A percentile compares a stretch with the other conserved stretches of the same genome.
phyloP scores from a whole-genome alignment of 2,329 filamentous ascomycete species.

The Stagonosporopsis chrysanthemi region DNA sequence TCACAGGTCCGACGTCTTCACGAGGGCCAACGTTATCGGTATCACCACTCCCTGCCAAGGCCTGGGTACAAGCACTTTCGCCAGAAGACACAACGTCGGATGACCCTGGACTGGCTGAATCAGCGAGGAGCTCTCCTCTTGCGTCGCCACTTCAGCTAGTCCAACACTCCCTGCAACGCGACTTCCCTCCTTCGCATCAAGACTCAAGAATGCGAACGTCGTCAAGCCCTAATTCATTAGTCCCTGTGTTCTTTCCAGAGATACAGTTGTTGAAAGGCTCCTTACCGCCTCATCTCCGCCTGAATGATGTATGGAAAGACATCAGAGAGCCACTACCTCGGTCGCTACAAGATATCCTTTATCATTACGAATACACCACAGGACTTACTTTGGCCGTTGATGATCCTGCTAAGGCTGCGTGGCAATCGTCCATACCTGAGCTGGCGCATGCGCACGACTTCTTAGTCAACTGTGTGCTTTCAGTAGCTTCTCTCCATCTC shows the following conservation, averaged over 20 bases:
- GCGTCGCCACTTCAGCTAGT: slow-evolving; percentile 6
- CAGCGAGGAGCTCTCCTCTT: not conserved
- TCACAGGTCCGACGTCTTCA: slow-evolving; percentile 23
- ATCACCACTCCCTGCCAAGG: slow-evolving; percentile 12
- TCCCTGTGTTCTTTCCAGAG: slow-evolving; percentile 12
- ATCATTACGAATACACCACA: slow-evolving; percentile 47
- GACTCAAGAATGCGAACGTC: not conserved
- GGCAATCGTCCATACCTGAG: slow-evolving; percentile 44
- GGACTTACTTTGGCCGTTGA: slow-evolving; percentile 39
- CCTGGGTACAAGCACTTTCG: slow-evolving; percentile 18
- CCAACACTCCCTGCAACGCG: slow-evolving; percentile 16
- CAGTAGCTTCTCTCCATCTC: slow-evolving; percentile 56
- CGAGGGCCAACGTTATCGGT: slow-evolving; percentile 15
- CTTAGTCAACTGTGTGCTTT: slow-evolving; percentile 55
- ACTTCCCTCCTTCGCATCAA: slow-evolving; percentile 14
- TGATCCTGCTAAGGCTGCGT: slow-evolving; percentile 43
- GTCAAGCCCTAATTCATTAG: not conserved
- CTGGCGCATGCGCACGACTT: slow-evolving; percentile 54
- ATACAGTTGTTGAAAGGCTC: slow-evolving; percentile 8
- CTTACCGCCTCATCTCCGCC: slow-evolving; percentile 33
- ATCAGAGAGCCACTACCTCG: slow-evolving; percentile 35
- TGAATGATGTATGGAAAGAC: slow-evolving; percentile 41
- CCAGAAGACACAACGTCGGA: not conserved
- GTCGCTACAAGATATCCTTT: slow-evolving; percentile 36
- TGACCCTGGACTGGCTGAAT: not conserved